Conservation (phyloP, 768 basidiomycete species). For the Hericium erinaceus region DNA sequence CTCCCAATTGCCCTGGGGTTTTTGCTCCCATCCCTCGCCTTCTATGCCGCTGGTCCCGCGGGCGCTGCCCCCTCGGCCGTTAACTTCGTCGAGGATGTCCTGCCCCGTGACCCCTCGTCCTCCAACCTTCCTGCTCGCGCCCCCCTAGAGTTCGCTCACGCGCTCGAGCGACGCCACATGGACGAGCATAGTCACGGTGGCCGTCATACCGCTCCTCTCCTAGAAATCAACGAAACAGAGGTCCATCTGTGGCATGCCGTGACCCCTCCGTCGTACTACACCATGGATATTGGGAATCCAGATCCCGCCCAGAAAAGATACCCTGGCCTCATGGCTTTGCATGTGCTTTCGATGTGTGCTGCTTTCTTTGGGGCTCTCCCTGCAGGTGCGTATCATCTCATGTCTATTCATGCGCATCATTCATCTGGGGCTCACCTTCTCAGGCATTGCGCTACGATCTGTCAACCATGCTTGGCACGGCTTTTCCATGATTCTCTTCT, state of each 20-base stretch:
- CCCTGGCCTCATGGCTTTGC: slow-evolving; percentile 64
- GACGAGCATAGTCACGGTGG: slow-evolving; percentile 35
- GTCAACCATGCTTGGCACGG: slow-evolving; percentile 60
- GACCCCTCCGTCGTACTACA: slow-evolving; percentile 76
- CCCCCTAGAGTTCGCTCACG: neutral
- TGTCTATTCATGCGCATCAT: neutral
- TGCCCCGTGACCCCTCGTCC: neutral
- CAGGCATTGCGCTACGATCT: slow-evolving; percentile 76
- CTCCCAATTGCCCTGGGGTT: slow-evolving; percentile 7
- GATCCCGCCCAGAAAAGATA: slow-evolving; percentile 37
- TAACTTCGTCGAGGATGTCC: slow-evolving; percentile 16
- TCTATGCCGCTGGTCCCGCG: slow-evolving; percentile 8
- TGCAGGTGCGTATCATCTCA: slow-evolving; percentile 41
- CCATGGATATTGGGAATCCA: slow-evolving; percentile 59
- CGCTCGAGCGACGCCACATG: slow-evolving; percentile 12
- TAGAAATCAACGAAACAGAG: slow-evolving; percentile 73
- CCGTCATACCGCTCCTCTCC: slow-evolving; percentile 38
- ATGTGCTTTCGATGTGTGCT: slow-evolving; percentile 62
- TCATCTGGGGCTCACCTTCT: neutral
- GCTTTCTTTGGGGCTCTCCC: slow-evolving; percentile 84
- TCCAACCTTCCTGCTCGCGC: neutral
- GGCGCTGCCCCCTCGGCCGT: slow-evolving; percentile 7
- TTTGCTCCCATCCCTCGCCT: slow-evolving; percentile 11
- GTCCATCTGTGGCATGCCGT: slow-evolving; percentile 54
- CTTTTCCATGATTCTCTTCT: slow-evolving; percentile 53